Conservation (phyloP, 2,329 filamentous ascomycete species). For the Penicillium sp. region DNA sequence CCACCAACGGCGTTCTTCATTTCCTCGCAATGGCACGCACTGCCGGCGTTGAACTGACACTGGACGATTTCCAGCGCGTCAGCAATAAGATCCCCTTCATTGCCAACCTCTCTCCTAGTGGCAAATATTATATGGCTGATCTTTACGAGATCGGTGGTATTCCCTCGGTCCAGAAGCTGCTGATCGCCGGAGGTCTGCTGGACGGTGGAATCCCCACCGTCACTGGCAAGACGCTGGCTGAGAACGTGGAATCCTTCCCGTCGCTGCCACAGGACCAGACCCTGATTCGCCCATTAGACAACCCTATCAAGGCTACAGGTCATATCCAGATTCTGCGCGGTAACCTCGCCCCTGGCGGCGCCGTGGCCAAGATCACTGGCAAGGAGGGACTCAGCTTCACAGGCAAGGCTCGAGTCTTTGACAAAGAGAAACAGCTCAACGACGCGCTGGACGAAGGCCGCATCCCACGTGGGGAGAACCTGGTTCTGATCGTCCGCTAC, state of each 20-base stretch:
- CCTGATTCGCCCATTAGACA: conserved; percentile 77
- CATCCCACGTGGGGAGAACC: conserved; percentile 73
- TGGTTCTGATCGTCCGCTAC: conserved; percentile 88
- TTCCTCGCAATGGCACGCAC: conserved; percentile 89
- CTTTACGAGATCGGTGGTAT: conserved; percentile 84
- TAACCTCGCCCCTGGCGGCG: conserved; percentile 83
- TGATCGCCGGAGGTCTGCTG: conserved; percentile 73
- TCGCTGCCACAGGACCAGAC: conserved; percentile 75
- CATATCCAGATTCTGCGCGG: conserved; percentile 87
- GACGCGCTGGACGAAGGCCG: conserved; percentile 70
- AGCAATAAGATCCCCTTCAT: conserved; percentile 83
- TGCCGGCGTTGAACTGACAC: conserved; percentile 72
- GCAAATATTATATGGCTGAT: conserved; percentile 85
- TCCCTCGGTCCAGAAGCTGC: conserved; percentile 80
- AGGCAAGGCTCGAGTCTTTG: conserved; percentile 78
- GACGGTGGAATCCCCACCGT: conserved; percentile 79
- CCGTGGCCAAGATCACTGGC: conserved; percentile 94
- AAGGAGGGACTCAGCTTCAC: conserved; percentile 86
- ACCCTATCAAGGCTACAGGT: conserved; percentile 83
- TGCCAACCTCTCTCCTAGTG: conserved; percentile 80
- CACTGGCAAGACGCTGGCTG: conserved; percentile 78
- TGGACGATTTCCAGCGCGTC: conserved; percentile 82
- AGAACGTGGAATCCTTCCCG: conserved; percentile 78
- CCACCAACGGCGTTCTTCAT: conserved; percentile 85
- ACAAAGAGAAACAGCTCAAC: conserved; percentile 82